Percentiles rank a stretch among this genome's conserved stretches.
Conservation (phyloP, 805 yeast species). For the Jamesozyma gamospora region DNA sequence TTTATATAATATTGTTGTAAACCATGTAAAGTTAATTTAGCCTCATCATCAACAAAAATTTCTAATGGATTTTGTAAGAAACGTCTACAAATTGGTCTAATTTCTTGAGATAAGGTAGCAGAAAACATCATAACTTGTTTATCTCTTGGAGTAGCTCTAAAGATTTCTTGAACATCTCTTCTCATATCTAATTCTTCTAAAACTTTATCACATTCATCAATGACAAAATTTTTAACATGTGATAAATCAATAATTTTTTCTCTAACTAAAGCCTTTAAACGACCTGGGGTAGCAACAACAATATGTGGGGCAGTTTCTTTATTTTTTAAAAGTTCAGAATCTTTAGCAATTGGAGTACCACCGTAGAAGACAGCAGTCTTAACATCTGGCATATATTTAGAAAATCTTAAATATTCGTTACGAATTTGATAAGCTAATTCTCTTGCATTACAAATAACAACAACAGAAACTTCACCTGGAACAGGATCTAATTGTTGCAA, state of each 20-base stretch:
- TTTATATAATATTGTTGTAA: constrained; percentile 93
- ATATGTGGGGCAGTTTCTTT: constrained; percentile 94
- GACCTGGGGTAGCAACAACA: constrained; percentile 97
- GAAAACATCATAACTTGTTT: constrained; percentile 99
- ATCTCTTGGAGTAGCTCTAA: constrained; percentile 95
- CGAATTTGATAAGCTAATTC: constrained; percentile 97
- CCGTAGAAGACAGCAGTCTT: constrained; percentile 95
- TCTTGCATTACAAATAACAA: constrained; percentile 96
- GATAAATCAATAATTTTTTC: constrained; percentile 81
- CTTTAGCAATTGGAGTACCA: constrained; percentile 80
- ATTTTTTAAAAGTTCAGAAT: constrained; percentile 77
- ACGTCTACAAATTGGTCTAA: constrained; percentile 93
- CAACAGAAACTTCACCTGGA: constrained; percentile 89
- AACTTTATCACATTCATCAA: constrained; percentile 98
- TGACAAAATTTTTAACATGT: constrained; percentile 86
- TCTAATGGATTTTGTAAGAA: constrained; percentile 97
- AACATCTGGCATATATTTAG: constrained; percentile 97
- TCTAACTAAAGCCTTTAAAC: constrained; percentile 86
- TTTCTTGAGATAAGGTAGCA: constrained; percentile 88
- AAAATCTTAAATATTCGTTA: constrained; percentile 93
- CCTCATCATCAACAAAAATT: constrained; percentile 94
- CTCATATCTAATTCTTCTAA: constrained; percentile 89
- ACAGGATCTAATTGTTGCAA: constrained; percentile 95
- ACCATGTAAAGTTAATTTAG: constrained; percentile 95
- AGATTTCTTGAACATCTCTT: constrained; percentile 95